A percentile compares a stretch with the other conserved stretches of the same genome.
Conservation (phyloP, 1,284 basidiomycete species). For the Lentinula novae-zelandiae region DNA sequence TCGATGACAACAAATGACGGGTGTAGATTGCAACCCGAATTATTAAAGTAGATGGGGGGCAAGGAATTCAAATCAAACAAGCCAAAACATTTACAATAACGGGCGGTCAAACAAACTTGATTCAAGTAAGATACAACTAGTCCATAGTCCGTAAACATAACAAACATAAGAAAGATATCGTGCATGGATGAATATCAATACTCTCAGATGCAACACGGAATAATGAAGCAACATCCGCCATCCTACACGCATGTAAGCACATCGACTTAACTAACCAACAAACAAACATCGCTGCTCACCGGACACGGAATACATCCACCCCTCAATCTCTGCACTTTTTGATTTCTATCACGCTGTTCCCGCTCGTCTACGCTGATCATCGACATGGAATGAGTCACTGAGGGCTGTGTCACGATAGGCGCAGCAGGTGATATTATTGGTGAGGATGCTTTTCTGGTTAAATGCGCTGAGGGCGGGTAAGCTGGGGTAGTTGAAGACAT, state of each 20-base stretch:
- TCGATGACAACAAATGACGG: too few relatives aligned
- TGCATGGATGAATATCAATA: neutral
- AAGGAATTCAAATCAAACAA: too few relatives aligned
- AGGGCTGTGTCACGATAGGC: neutral
- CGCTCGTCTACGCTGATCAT: neutral
- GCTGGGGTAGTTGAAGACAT: neutral
- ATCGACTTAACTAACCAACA: neutral
- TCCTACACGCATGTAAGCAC: neutral
- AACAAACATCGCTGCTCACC: neutral
- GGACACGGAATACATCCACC: constrained; percentile 9
- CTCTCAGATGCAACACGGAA: neutral
- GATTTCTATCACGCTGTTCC: neutral
- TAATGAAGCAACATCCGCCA: neutral
- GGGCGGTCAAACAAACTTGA: too few relatives aligned
- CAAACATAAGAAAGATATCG: too few relatives aligned
- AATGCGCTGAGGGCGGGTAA: neutral
- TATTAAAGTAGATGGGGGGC: too few relatives aligned
- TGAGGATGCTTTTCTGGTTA: neutral
- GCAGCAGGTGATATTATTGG: neutral
- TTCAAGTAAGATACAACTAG: too few relatives aligned
- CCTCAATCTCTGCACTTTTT: neutral
- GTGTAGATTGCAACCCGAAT: too few relatives aligned
- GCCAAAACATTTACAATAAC: too few relatives aligned
- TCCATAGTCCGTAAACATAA: too few relatives aligned
- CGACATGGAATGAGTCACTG: neutral